Percentiles rank a stretch among this genome's conserved stretches.
Evolutionary conservation across 306 rosid genomes (phyloP).

Genomic region (Lathyrus sativus): DNA sequence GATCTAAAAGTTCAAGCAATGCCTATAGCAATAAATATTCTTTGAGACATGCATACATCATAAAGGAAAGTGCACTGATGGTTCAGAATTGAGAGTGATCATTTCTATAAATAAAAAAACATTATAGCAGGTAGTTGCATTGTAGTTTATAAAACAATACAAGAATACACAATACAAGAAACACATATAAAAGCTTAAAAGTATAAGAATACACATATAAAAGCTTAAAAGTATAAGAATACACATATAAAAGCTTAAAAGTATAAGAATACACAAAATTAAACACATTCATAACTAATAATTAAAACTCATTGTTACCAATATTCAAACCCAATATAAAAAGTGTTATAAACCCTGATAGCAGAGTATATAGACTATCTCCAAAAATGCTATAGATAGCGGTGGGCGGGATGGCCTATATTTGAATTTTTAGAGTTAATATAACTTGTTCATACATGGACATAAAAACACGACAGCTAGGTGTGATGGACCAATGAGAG

Average conservation of each 20-base stretch:
- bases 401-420: background rate
- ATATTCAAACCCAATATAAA: constrained; percentile 1
- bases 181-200: background rate
- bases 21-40: constrained; percentile 52
- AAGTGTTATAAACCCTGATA: background rate
- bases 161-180: background rate
- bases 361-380: background rate
- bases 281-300: background rate
- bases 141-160: background rate
- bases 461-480: background rate
- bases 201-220: background rate
- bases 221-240: background rate
- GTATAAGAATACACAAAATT: background rate
- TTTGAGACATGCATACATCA: constrained; percentile 11
- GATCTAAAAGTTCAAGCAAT: constrained; percentile 93
- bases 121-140: background rate
- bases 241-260: too few relatives aligned
- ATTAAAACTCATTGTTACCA: background rate
- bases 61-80: background rate
- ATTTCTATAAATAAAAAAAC: background rate
- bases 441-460: background rate
- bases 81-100: constrained; percentile 8
- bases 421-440: background rate
- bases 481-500: background rate
- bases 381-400: constrained; percentile 4